phyloP scores from a whole-genome alignment of 2,329 filamentous ascomycete genomes.

The Whalleya microplaca region DNA sequence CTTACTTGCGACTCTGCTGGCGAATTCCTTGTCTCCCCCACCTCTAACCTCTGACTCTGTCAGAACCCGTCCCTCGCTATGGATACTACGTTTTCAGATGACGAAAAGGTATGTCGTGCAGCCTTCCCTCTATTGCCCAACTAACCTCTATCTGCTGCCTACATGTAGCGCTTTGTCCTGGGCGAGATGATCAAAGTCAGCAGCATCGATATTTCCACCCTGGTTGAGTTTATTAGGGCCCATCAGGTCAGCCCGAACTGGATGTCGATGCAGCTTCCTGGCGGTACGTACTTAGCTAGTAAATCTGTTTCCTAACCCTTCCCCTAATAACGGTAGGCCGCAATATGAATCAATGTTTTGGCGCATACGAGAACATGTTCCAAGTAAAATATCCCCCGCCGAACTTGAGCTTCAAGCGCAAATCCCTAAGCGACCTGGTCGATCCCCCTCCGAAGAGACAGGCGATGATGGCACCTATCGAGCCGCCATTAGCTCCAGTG shows the following conservation, averaged over 20 bases:
- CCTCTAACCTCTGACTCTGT: conserved; percentile 28
- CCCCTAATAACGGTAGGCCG: conserved; percentile 44
- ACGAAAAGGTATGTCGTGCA: conserved; percentile 53
- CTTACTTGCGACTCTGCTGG: conserved; percentile 34
- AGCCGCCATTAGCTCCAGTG: conserved; percentile 30
- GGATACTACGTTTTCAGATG: conserved; percentile 52
- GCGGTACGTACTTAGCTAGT: conserved; percentile 41
- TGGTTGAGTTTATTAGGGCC: conserved; percentile 52
- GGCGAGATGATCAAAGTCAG: conserved; percentile 63
- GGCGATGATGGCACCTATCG: conserved; percentile 34
- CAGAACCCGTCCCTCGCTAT: conserved; percentile 37
- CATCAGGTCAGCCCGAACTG: conserved; percentile 48
- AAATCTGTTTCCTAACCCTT: conserved; percentile 4
- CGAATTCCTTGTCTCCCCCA: conserved; percentile 34
- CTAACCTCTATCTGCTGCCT: conserved; percentile 24
- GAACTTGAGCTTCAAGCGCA: conserved; percentile 41
- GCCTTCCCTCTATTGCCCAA: conserved; percentile 13
- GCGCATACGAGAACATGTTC: conserved; percentile 45
- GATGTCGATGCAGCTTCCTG: conserved; percentile 53
- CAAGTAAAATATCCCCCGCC: conserved; percentile 39
- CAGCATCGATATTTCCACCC: conserved; percentile 48
- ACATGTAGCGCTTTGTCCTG: conserved; percentile 62
- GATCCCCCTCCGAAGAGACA: conserved; percentile 41
- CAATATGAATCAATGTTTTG: conserved; percentile 51
- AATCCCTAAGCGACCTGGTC: conserved; percentile 39